Percentiles rank a stretch among this genome's conserved stretches.
Evolutionary conservation across 768 basidiomycete genomes (phyloP).

Genomic region (Mycena crocata): DNA sequence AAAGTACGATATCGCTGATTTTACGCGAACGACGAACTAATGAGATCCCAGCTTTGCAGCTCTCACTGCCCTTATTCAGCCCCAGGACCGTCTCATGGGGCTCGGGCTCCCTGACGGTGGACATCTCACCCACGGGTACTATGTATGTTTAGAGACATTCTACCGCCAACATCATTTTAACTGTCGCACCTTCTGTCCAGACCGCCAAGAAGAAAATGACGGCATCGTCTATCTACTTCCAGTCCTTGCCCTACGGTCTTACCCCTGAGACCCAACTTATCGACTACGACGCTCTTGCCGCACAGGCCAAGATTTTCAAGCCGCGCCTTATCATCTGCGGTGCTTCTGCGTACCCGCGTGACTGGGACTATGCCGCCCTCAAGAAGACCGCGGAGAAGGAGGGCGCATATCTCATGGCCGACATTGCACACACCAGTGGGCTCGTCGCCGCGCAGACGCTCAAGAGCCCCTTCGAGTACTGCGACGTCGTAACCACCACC

Average conservation of each 20-base stretch:
- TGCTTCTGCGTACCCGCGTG: constrained; percentile 97
- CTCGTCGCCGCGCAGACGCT: constrained; percentile 93
- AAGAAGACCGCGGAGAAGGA: constrained; percentile 86
- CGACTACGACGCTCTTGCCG: constrained; percentile 84
- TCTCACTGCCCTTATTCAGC: constrained; percentile 94
- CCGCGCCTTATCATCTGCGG: constrained; percentile 96
- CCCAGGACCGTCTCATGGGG: constrained; percentile 98
- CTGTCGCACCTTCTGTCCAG: constrained; percentile 49
- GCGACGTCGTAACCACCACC: constrained; percentile 98
- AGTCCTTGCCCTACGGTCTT: constrained; percentile 94
- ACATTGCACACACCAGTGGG: constrained; percentile 98
- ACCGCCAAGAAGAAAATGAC: constrained; percentile 99
- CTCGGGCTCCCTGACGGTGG: constrained; percentile 98
- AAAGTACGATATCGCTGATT: constrained; percentile 66
- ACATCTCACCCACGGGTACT: constrained; percentile 97
- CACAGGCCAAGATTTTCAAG: constrained; percentile 95
- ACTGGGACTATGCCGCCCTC: constrained; percentile 94
- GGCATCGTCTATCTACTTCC: constrained; percentile 99
- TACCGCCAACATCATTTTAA: constrained; percentile 11
- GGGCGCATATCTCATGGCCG: constrained; percentile 93
- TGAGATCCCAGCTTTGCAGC: constrained; percentile 84
- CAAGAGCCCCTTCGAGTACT: constrained; percentile 92
- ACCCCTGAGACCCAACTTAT: constrained; percentile 87
- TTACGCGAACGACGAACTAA: constrained; percentile 19
- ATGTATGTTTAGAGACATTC: constrained; percentile 62